These are phyloP conservation scores for Pichia sp. DNA, from an alignment of 1,139 yeast genomes.

Conservation along the genomic window DNA sequence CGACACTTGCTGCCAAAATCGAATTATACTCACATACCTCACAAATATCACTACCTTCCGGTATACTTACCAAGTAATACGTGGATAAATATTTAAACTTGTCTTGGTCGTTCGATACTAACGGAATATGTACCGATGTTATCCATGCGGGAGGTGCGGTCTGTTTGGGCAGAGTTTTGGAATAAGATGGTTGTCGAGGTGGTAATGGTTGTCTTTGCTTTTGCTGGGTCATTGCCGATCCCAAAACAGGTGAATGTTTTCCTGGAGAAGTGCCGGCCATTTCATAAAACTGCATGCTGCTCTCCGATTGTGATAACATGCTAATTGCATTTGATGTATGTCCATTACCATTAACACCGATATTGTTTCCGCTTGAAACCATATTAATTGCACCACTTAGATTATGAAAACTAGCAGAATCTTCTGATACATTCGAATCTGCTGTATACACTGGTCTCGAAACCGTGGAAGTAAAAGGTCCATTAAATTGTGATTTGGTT, in stretches of 20 bases:
- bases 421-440: not conserved
- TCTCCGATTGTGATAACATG: not conserved
- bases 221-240: constrained; percentile 7
- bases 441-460: not conserved
- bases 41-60: constrained; percentile 40
- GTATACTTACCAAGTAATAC: constrained; percentile 35
- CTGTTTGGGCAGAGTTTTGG: not conserved
- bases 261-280: constrained; percentile 1
- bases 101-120: constrained; percentile 35
- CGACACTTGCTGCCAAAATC: constrained; percentile 45
- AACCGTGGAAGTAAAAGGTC: constrained; percentile 1
- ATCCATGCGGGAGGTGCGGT: constrained; percentile 33
- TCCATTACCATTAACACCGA: not conserved
- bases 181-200: constrained; percentile 8
- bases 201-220: constrained; percentile 3
- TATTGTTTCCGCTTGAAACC: not conserved
- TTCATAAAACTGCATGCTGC: constrained; percentile 7
- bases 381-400: not conserved
- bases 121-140: constrained; percentile 37
- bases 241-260: constrained; percentile 3
- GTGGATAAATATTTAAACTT: constrained; percentile 36
- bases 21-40: constrained; percentile 58
- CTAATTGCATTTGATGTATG: not conserved
- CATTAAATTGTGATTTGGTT: constrained; percentile 37
- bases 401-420: not conserved